A percentile compares a stretch with the other conserved stretches of the same genome.
Evolutionary conservation across 371 early-diverging fungal genomes (phyloP).

Genomic region (Mortierella sp.): DNA sequence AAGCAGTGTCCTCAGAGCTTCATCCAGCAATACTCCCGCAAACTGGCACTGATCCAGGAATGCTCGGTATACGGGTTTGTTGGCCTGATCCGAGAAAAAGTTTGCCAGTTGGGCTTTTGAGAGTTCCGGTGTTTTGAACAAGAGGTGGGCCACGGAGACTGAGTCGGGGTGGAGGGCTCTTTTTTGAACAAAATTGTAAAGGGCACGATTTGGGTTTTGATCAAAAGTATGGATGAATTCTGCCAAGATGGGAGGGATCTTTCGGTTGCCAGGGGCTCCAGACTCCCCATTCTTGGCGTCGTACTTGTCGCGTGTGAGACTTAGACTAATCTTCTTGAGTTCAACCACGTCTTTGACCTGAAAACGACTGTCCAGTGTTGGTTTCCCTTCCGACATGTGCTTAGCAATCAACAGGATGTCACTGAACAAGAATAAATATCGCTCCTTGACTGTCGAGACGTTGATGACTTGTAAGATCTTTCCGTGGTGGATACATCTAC

Average conservation of each 20-base stretch:
- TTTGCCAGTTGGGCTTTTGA: conserved; percentile 82
- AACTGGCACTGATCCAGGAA: conserved; percentile 85
- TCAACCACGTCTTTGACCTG: conserved; percentile 75
- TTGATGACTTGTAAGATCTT: conserved; percentile 83
- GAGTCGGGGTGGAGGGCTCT: conserved; percentile 76
- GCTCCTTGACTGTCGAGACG: conserved; percentile 77
- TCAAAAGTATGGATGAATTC: conserved; percentile 78
- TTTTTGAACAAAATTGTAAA: conserved; percentile 79
- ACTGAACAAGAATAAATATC: conserved; percentile 84
- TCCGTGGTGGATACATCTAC: conserved; percentile 80
- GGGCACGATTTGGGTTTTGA: conserved; percentile 74
- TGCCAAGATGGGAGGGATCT: conserved; percentile 71
- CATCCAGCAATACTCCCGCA: conserved; percentile 79
- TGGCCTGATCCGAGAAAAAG: conserved; percentile 62
- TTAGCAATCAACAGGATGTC: conserved; percentile 86
- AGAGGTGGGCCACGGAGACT: conserved; percentile 82
- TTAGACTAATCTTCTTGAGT: conserved; percentile 65
- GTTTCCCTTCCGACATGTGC: conserved; percentile 61
- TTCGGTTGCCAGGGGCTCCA: conserved; percentile 54
- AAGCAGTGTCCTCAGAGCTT: conserved; percentile 83
- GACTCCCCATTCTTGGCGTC: conserved; percentile 34
- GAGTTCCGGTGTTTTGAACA: conserved; percentile 86
- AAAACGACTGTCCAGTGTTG: conserved; percentile 67
- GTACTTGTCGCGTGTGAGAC: conserved; percentile 65
- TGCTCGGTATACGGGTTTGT: conserved; percentile 74